phyloP scores from a whole-genome alignment of 1,139 yeast genomes.

The Saccharomyces hybrid region DNA sequence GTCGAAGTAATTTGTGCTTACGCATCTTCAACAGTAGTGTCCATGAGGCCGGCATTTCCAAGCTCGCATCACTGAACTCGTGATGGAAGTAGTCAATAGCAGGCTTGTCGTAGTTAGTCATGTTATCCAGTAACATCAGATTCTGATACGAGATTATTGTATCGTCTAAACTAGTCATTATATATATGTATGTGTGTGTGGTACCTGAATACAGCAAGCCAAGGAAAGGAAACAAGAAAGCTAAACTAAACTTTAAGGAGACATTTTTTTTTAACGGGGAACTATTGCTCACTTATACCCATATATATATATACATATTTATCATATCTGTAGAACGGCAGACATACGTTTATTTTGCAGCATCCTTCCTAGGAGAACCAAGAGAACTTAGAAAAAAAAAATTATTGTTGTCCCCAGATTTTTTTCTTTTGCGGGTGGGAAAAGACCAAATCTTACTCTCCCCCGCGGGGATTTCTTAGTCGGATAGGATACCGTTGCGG shows the following conservation, averaged over 20 bases:
- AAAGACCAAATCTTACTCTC: not conserved
- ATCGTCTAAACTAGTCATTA: constrained; percentile 13
- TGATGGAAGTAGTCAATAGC: constrained; percentile 21
- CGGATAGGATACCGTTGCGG: not conserved
- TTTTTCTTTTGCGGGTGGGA: not conserved
- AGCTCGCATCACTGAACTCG: constrained; percentile 9
- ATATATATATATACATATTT: not conserved
- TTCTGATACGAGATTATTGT: constrained; percentile 17
- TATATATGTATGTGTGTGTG: not conserved
- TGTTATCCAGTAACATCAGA: constrained; percentile 19
- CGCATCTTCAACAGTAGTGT: constrained; percentile 16
- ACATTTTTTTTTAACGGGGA: no score
- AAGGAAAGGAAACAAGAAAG: not conserved
- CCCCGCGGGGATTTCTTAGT: not conserved
- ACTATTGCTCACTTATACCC: no score
- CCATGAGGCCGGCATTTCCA: constrained; percentile 19
- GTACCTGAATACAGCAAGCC: not conserved
- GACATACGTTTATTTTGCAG: not conserved
- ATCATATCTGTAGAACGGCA: no score
- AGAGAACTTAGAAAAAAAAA: not conserved
- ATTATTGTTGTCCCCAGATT: not conserved
- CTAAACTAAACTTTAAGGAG: not conserved
- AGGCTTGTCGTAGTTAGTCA: constrained; percentile 17
- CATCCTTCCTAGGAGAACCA: not conserved
- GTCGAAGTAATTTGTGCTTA: constrained; percentile 16